These are phyloP conservation scores for Wallacemonas sp. DNA, from an alignment of 208 protist species.

Conservation along the genomic window DNA sequence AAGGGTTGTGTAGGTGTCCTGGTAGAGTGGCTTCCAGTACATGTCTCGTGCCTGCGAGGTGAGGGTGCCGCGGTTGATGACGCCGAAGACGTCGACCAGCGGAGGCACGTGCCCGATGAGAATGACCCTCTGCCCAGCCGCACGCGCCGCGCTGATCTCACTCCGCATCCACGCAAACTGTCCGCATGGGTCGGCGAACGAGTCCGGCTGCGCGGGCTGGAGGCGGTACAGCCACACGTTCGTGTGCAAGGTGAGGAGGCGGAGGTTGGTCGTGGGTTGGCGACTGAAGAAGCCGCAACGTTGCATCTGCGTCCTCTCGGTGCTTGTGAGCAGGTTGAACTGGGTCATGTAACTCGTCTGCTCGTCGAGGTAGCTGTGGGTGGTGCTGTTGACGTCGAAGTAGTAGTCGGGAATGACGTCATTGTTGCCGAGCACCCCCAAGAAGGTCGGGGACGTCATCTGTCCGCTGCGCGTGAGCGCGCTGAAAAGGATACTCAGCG, in stretches of 20 bases:
- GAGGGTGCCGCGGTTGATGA: neutral
- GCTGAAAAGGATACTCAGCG: slow-evolving; percentile 15
- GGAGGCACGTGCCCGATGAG: slow-evolving; percentile 44
- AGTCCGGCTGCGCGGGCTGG: slow-evolving; percentile 20
- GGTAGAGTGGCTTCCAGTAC: slow-evolving; percentile 41
- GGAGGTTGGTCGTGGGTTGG: slow-evolving; percentile 18
- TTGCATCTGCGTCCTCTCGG: slow-evolving; percentile 10
- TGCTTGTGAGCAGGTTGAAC: slow-evolving; percentile 13
- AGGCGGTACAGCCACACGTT: slow-evolving; percentile 25
- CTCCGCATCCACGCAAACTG: slow-evolving; percentile 35
- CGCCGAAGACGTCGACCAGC: slow-evolving; percentile 21
- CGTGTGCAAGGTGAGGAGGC: slow-evolving; percentile 43
- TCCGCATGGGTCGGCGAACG: slow-evolving; percentile 37
- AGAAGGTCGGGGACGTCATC: slow-evolving; percentile 2
- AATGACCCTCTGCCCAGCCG: slow-evolving; percentile 33
- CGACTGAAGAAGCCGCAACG: slow-evolving; percentile 37
- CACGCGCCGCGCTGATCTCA: slow-evolving; percentile 20
- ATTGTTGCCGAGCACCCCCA: slow-evolving; percentile 30
- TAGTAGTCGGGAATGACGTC: slow-evolving; percentile 46
- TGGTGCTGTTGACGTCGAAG: slow-evolving; percentile 21
- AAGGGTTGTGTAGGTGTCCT: slow-evolving; percentile 21
- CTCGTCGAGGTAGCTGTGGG: slow-evolving; percentile 6
- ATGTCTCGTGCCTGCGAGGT: slow-evolving; percentile 16
- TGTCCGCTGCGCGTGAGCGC: neutral
- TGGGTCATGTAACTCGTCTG: slow-evolving; percentile 12